Percentiles rank a stretch among this genome's conserved stretches.
phyloP scores from a whole-genome alignment of 208 protist genomes.

The Acanthamoeba triangularis region DNA sequence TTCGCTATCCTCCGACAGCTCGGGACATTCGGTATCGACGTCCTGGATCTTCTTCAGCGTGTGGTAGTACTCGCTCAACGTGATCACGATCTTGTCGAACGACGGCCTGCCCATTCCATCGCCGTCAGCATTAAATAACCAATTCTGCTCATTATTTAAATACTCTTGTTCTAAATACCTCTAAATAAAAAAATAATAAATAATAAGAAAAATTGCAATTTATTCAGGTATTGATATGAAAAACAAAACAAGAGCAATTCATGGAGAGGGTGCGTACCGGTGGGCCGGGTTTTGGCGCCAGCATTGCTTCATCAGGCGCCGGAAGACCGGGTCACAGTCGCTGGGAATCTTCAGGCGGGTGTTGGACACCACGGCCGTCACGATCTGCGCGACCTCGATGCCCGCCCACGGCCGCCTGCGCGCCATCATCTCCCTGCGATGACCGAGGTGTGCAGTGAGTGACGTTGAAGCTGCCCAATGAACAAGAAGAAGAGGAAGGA shows the following conservation, averaged over 20 bases:
- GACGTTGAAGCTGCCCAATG: background rate
- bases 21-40: background rate
- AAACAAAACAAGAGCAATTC: no score
- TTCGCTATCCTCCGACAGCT: constrained; percentile 3
- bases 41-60: constrained; percentile 29
- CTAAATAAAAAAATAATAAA: no score
- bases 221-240: no score
- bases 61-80: constrained; percentile 6
- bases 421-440: constrained; percentile 60
- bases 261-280: background rate
- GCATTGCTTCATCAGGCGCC: background rate
- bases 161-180: no score
- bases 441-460: background rate
- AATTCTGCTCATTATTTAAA: background rate
- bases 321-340: constrained; percentile 36
- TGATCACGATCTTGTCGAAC: constrained; percentile 29
- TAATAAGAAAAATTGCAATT: no score
- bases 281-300: background rate
- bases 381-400: background rate
- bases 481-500: background rate
- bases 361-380: constrained; percentile 30
- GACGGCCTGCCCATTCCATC: background rate
- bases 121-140: background rate
- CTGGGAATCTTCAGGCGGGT: constrained; percentile 49
- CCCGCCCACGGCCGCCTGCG: constrained; percentile 25